These are phyloP conservation scores for Ceratocystis albifundus DNA, from an alignment of 2,329 filamentous ascomycete species.

Conservation along the genomic window DNA sequence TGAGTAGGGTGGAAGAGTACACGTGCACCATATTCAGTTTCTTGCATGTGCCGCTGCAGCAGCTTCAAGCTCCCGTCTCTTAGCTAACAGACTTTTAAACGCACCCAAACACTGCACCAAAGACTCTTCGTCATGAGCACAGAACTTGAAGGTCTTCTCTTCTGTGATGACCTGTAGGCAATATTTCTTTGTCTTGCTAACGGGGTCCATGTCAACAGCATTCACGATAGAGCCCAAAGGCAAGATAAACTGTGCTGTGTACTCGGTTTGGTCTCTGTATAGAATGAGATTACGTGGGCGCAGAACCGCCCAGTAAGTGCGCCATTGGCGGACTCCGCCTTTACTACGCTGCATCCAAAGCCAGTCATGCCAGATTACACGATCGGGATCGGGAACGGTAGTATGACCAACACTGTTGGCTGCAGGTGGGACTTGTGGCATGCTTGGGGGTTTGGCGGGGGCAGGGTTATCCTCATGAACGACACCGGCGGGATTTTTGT, in stretches of 20 bases:
- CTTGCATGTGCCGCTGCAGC: conserved; percentile 12
- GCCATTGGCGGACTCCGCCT: conserved; percentile 80
- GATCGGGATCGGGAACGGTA: conserved; percentile 58
- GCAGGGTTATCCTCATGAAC: conserved; percentile 27
- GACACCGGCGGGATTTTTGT: conserved; percentile 36
- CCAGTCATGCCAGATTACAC: conserved; percentile 89
- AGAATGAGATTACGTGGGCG: conserved; percentile 73
- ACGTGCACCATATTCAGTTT: too few relatives aligned
- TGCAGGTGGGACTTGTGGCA: conserved; percentile 1
- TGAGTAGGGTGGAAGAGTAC: too few relatives aligned
- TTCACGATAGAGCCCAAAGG: conserved; percentile 70
- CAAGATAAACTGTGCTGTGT: conserved; percentile 72
- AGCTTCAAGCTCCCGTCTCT: conserved; percentile 50
- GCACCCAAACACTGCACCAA: conserved; percentile 78
- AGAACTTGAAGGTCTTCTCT: conserved; percentile 72
- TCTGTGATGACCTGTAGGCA: conserved; percentile 92
- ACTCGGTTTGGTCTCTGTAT: conserved; percentile 89
- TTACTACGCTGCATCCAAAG: conserved; percentile 75
- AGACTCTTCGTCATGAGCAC: conserved; percentile 66
- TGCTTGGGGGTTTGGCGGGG: conserved; percentile 17
- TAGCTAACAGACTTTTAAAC: conserved; percentile 74
- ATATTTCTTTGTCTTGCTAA: conserved; percentile 70
- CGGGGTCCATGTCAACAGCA: conserved; percentile 80
- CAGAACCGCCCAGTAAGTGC: conserved; percentile 84
- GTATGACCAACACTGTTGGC: conserved; percentile 25